Evolutionary conservation across 805 yeast genomes (phyloP), one percentile per base, ranked within the genome.

Genomic region (Yarrowia deformans): DNA sequence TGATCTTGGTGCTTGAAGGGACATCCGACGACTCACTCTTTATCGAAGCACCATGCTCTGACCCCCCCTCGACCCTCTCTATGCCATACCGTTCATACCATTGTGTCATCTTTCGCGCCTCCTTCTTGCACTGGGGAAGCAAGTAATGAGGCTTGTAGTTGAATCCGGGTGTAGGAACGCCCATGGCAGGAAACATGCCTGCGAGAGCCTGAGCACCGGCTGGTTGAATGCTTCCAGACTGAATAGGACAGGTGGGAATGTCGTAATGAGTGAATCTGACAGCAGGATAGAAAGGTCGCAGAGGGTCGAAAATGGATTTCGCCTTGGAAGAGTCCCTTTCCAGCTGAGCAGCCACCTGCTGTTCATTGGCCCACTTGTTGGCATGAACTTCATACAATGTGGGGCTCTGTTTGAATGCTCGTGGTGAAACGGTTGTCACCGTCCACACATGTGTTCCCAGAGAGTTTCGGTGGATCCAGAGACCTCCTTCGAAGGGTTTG

Each of bases 211-310:
- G 66, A 16, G 58, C 35, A 8, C 16, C 73, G 43, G 71, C 69
- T 66, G 34, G 72, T 29, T 18, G 63, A 16, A 52, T 56, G 42
- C 48, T 68, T 48, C 39, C 64, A 12, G 32, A 50, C 37, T 55
- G 71, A 64, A 40, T 60, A 42, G 52, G 63, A 43, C 66, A 54
- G 12, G 75, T 71, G 23, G 70, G 71, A 40, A 73, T 71, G 12
- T 71, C 74, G 23, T 70, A 42, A 42, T 60, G 69, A 4, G 73
- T 49, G 61, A 74, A 74, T n/a, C 75, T 52, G 54, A 69, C 69
- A 16, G 69, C 43, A 8, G 75, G 74, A 23, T 69, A 60, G 29
- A 50, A 60, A 1, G 66, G 66, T 2, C 50, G 52, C 8, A 7
- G 52, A 32, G 42, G 52, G 29, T 60, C 32, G n/a, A 32, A 60